Evolutionary conservation across 108 stramenopile species (phyloP), one percentile per base, ranked within the genome.

Genomic region (Poteriospumella lacustris): DNA sequence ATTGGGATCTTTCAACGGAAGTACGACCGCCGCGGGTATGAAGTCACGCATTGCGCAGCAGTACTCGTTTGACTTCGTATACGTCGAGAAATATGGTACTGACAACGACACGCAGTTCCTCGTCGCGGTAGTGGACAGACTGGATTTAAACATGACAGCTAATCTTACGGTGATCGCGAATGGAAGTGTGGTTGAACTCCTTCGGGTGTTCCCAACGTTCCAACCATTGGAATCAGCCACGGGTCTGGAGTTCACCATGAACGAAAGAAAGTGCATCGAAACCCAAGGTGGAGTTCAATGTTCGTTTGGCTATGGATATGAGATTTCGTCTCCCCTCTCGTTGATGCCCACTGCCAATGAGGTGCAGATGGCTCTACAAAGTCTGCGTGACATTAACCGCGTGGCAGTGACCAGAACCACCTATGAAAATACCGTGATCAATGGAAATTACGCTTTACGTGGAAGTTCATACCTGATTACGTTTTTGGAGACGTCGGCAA

Each of bases 401-500:
- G 64, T 68, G 19, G 39, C 36, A 15, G 39, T 68, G 19, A 19
- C 40, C 38, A 15, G 19, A 68, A 19, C 19, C 12, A 19, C 64
- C 24, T 19, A 19, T 15, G 19, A 68, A 19, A 40, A 40, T 68
- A 39, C 19, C 15, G 36, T 39, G 34, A 40, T 15, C 19, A 39
- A 68, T 40, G 15, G 12, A 40, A 15, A 15, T 15, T 68, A 39
- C 24, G 64, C 24, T 9, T 26, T 73, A 52, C 3, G 40, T 42
- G 12, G 33, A 52, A 33, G 36, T 73, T 42, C 9, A 9, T 73
- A 73, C 24, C 9, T 33, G 5, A 42, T 73, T 5, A 73, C 70
- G 9, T 73, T 73, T 73, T 3, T 34, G 5, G 70, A 73, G 36
- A 3, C 70, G 3, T 29, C 70, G 9, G 36, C 42, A 3, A 73